phyloP scores from a whole-genome alignment of 306 rosid species.

The Heteromeles arbutifolia region DNA sequence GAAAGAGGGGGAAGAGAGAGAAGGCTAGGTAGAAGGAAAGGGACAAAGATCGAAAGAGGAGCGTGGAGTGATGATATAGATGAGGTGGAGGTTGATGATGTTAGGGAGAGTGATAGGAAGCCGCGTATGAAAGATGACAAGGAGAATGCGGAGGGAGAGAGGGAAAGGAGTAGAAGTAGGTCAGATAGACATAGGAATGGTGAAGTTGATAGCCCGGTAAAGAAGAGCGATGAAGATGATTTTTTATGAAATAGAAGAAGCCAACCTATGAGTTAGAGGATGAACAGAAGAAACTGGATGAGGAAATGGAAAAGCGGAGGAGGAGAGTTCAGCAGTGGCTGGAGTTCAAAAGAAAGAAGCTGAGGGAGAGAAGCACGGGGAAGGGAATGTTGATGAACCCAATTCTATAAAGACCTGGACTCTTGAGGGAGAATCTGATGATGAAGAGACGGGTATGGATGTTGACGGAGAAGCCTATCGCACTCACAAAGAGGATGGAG shows the following conservation, averaged over 20 bases:
- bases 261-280: conserved; percentile 72
- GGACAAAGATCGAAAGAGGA: conserved; percentile 31
- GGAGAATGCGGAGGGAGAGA: conserved; percentile 38
- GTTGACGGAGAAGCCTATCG: conserved; percentile 28
- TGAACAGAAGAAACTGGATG: conserved; percentile 70
- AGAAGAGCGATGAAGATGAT: conserved; percentile 46
- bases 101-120: conserved; percentile 52
- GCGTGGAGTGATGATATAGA: conserved; percentile 46
- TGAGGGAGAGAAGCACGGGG: conserved; percentile 65
- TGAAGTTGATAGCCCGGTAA: conserved; percentile 43
- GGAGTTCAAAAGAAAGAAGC: conserved; percentile 73
- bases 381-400: conserved; percentile 33
- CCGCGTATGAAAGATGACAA: conserved; percentile 57
- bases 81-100: conserved; percentile 47
- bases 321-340: conserved; percentile 97
- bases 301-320: conserved; percentile 90
- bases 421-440: too few species aligned
- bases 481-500: conserved; percentile 28
- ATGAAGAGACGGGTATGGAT: conserved; percentile 32
- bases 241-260: conserved; percentile 40
- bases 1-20: conserved; percentile 15
- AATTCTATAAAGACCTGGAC: too few species aligned
- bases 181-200: conserved; percentile 42
- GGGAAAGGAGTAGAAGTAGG: conserved; percentile 43
- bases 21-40: conserved; percentile 15